Evolutionary conservation across 306 rosid genomes (phyloP).

Genomic region (Luffa acutangula): DNA sequence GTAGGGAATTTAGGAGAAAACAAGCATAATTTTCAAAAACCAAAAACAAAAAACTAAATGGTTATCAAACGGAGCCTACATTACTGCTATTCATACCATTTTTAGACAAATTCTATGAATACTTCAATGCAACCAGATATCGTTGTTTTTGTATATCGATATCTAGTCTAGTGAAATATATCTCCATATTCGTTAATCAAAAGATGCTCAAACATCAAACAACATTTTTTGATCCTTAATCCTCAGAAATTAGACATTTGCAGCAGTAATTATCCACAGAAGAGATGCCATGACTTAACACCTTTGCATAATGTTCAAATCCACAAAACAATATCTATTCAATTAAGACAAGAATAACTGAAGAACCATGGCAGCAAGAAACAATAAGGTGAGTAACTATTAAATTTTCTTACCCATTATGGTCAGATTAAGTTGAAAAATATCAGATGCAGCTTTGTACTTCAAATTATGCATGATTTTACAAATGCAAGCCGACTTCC

Average conservation of each 20-base stretch:
- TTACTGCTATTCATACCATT: background rate
- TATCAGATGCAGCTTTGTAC: slow-evolving; percentile 24
- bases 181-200: background rate
- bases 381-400: background rate
- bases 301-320: background rate
- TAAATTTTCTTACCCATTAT: slow-evolving; percentile 23
- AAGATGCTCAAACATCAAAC: background rate
- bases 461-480: slow-evolving; percentile 21
- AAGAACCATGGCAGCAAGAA: background rate
- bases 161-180: background rate
- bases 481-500: slow-evolving; percentile 21
- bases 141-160: background rate
- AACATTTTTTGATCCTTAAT: background rate
- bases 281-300: background rate
- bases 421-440: slow-evolving; percentile 14
- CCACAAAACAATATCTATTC: background rate
- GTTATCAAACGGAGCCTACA: background rate
- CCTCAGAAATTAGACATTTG: background rate
- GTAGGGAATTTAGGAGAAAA: too few relatives aligned
- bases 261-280: background rate
- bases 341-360: background rate
- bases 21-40: too few relatives aligned
- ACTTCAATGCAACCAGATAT: background rate
- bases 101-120: background rate
- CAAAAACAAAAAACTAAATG: too few relatives aligned